Evolutionary conservation across 352 stramenopile species (phyloP).

Genomic region (Saprolegnia parasitica): DNA sequence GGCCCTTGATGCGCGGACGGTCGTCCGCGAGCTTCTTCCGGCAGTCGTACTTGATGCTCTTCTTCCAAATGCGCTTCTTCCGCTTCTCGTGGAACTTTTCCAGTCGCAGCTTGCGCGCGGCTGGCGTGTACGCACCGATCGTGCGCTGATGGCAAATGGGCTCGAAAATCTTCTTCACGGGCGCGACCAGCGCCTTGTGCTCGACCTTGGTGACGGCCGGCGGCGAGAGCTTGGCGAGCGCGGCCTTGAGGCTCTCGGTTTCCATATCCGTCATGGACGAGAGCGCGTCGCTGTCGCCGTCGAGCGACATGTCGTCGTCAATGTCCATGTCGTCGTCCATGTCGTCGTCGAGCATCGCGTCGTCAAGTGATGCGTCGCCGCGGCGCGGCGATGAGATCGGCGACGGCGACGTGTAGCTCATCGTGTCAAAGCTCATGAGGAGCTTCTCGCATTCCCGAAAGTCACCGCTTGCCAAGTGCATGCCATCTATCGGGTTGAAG

Average conservation of each 20-base stretch:
- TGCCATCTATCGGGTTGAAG: slow-evolving; percentile 34
- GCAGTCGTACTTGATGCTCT: slow-evolving; percentile 99
- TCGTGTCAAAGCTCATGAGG: slow-evolving; percentile 85
- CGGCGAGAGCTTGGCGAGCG: slow-evolving; percentile 14
- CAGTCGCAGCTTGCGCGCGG: slow-evolving; percentile 89
- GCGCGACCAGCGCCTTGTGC: slow-evolving; percentile 34
- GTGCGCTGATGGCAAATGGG: slow-evolving; percentile 42
- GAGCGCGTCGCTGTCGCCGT: slow-evolving; percentile 20
- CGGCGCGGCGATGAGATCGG: slow-evolving; percentile 58
- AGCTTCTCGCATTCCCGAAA: slow-evolving; percentile 62
- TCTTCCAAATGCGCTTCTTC: slow-evolving; percentile 96
- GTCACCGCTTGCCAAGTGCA: slow-evolving; percentile 36
- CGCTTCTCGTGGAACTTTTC: slow-evolving; percentile 97
- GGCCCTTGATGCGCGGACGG: slow-evolving; percentile 89
- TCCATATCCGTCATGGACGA: slow-evolving; percentile 18
- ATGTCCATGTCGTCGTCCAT: slow-evolving; percentile 30
- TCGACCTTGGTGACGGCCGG: background rate
- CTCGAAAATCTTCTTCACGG: slow-evolving; percentile 27
- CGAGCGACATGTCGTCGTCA: slow-evolving; percentile 23
- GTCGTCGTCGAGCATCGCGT: slow-evolving; percentile 26
- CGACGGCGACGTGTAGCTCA: slow-evolving; percentile 77
- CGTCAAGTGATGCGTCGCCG: slow-evolving; percentile 39
- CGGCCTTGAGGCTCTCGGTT: slow-evolving; percentile 23
- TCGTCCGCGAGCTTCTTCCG: slow-evolving; percentile 97
- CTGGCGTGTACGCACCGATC: slow-evolving; percentile 94